Percentiles rank a stretch among this genome's conserved stretches.
These are phyloP conservation scores for Puccinia polysora DNA, from an alignment of 1,284 basidiomycete species.

Conservation along the genomic window DNA sequence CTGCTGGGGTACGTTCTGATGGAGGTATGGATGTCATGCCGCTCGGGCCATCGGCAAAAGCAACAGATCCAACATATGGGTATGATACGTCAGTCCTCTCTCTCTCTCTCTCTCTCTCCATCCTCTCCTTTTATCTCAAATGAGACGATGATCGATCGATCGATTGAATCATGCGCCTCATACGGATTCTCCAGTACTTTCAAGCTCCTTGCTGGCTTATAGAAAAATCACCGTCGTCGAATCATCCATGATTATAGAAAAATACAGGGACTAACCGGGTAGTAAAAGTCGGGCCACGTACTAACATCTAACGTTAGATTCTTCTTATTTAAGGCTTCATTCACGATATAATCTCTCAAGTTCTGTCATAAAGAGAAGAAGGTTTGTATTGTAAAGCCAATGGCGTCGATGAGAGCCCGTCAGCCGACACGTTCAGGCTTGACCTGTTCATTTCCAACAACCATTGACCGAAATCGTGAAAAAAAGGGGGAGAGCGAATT, in stretches of 20 bases:
- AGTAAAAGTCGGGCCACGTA: conserved; percentile 69
- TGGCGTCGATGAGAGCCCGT: too few relatives aligned
- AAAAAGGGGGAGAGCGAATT: conserved; percentile 23
- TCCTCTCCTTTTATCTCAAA: conserved; percentile 44
- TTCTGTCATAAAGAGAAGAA: conserved; percentile 55
- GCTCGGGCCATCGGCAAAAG: conserved; percentile 12
- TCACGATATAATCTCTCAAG: conserved; percentile 71
- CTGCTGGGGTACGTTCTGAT: conserved; percentile 75
- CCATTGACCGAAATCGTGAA: not conserved
- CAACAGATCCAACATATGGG: too few relatives aligned
- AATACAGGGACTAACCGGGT: conserved; percentile 58
- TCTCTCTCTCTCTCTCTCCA: too few relatives aligned
- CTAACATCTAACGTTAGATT: conserved; percentile 72
- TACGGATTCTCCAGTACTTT: too few relatives aligned
- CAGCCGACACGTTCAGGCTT: too few relatives aligned
- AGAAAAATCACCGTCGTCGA: too few relatives aligned
- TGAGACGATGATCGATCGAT: not conserved
- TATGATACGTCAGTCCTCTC: too few relatives aligned
- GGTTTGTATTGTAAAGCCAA: too few relatives aligned
- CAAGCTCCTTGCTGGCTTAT: too few relatives aligned
- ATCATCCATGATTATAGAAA: conserved; percentile 36
- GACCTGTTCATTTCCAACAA: too few relatives aligned
- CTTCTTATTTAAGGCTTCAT: conserved; percentile 81
- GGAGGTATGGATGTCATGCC: not conserved
- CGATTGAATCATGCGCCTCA: too few relatives aligned